Evolutionary conservation across 176 grass and related monocot species (phyloP).

Genomic region (Rhynchospora tenuis): DNA sequence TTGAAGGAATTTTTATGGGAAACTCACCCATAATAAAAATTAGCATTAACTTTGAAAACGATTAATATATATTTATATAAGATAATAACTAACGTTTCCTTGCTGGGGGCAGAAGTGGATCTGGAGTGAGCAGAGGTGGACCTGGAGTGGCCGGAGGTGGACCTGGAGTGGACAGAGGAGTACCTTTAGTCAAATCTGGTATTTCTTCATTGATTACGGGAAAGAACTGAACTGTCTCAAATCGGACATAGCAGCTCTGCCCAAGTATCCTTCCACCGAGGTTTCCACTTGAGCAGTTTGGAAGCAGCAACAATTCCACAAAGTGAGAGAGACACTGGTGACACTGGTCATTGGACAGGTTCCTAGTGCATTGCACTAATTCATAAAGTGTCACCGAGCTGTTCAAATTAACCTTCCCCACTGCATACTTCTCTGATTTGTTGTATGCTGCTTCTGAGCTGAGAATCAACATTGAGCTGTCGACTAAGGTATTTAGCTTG

Average conservation of each 20-base stretch:
- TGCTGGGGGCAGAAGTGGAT: background rate
- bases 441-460: background rate
- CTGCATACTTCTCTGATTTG: background rate
- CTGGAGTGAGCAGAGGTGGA: too few relatives aligned
- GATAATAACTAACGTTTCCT: too few relatives aligned
- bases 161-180: too few relatives aligned
- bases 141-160: background rate
- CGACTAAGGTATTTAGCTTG: background rate
- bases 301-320: background rate
- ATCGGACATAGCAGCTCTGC: constrained; percentile 15
- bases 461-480: background rate
- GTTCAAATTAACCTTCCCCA: background rate
- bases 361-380: constrained; percentile 20
- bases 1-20: too few relatives aligned
- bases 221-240: background rate
- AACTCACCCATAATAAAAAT: too few relatives aligned
- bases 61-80: too few relatives aligned
- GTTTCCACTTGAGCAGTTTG: background rate
- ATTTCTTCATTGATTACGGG: too few relatives aligned
- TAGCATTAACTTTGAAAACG: too few relatives aligned
- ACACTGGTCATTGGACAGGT: constrained; percentile 2
- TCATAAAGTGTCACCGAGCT: background rate
- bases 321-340: background rate
- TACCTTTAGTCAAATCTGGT: too few relatives aligned
- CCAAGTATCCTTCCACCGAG: background rate